Evolutionary conservation across 2,329 filamentous ascomycete genomes (phyloP), one percentile per base, ranked within the genome.

Genomic region (Ascochyta koolunga): DNA sequence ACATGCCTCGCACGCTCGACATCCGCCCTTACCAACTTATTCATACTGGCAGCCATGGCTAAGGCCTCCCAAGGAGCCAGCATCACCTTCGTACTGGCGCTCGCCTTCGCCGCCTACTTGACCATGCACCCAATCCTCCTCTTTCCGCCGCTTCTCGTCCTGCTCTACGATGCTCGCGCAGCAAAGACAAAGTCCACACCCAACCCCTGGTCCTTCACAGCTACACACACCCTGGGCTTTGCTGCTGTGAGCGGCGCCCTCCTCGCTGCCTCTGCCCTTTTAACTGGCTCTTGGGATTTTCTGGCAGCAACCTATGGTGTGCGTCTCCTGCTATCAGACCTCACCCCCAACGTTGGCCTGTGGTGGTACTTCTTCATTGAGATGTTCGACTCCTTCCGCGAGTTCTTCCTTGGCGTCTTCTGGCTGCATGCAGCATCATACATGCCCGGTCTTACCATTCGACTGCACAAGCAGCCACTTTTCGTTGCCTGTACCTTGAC

Each of bases 301-400:
- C 76, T 98, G 18, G 77, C 83, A 7, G 91, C 92, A 18, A 97
- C 95, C 0, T 99, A 99, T 76, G 92, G 93, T 64, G 91, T 96
- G 40, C 93, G 96, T 66, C 83, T 99, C 32, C 86, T 95, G 1
- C 84, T 99, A 2, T 91, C 92, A 8, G 95, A 99, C 71, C 82
- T 99, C 35, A 96, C 93, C 0, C 95, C 95, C 11, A 99, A 98
- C 62, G 89, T 96, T 25, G 95, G 95, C 1, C 82, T 99, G 1
- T 99, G 95, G 95, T 99, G 95, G 95, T 99, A 99, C 77, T 99
- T 99, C 78, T 98, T 99, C 72, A 96, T 96, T 64, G 93, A 99
- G 73, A 99, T 99, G 87, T 99, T 99, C 73, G 95, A 99, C 77
- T 93, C 93, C 1, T 99, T 99, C 82, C 86, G 95, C 33, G 88